Evolutionary conservation across 352 stramenopile genomes (phyloP).

Genomic region (Elongisporangium prolatum): DNA sequence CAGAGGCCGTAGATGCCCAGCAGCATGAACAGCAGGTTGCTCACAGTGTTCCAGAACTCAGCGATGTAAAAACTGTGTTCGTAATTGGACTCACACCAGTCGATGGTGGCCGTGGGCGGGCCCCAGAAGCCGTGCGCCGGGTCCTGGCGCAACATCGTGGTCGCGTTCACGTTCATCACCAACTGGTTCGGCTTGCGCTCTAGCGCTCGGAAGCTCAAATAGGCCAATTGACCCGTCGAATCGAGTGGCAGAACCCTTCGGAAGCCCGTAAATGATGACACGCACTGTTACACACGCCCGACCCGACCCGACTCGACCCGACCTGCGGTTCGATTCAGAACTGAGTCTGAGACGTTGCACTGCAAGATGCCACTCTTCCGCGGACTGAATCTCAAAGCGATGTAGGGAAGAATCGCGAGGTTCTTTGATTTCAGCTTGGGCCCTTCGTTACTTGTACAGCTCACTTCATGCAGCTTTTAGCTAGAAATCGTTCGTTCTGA

Average conservation of each 20-base stretch:
- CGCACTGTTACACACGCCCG: not conserved
- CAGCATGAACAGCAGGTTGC: constrained; percentile 75
- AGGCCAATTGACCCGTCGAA: not conserved
- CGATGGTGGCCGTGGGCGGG: constrained; percentile 64
- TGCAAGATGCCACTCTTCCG: not conserved
- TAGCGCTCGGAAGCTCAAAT: not conserved
- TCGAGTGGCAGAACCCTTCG: not conserved
- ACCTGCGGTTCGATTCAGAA: not conserved
- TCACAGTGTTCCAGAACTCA: constrained; percentile 88
- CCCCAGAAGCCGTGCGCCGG: constrained; percentile 51
- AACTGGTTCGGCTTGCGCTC: not conserved
- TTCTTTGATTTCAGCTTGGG: no score
- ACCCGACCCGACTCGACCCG: not conserved
- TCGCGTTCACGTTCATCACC: not conserved
- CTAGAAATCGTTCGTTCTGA: not conserved
- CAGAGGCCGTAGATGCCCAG: constrained; percentile 70
- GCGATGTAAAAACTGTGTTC: constrained; percentile 72
- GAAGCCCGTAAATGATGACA: not conserved
- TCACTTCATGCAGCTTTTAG: no score
- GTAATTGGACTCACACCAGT: constrained; percentile 88
- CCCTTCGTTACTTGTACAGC: no score
- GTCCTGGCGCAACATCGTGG: not conserved
- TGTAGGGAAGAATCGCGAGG: no score
- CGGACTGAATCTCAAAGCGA: not conserved
- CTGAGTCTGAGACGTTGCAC: not conserved